Base-by-base conservation (phyloP, 371 early-diverging fungal species). In the Rhizopus stolonifer region DNA sequence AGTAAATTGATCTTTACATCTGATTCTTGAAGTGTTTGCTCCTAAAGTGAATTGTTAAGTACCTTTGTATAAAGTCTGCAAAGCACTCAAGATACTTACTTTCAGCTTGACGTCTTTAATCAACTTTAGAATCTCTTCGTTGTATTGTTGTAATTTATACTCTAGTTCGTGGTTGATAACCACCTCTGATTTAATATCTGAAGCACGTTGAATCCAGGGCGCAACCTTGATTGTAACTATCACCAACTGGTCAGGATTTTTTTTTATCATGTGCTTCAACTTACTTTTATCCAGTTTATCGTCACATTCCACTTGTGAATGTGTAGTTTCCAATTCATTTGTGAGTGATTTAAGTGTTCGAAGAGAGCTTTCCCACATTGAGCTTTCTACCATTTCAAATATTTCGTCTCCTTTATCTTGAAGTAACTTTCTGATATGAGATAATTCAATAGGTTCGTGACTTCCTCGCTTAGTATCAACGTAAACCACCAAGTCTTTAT, bases 121-220 rank as follows among this genome's bases (percentile, higher is more conserved):
- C 13, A 95, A 67, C 32, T 83, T 83, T 31, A 85, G 50, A 21
- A 93, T 85, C 48, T 95, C 91, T 4, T 88, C 89, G 43, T 81
- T 83, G 24, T 86, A 81, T 22, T 85, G 79, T 46, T 87, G 88
- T 17, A 90, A 68, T 61, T 89, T 86, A 14, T 80, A 83, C 56
- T 91, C 85, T 49, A 89, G 77, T 29, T 90, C 92, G n/a, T 80
- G 75, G 58, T 90, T 92, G 17, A 89, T 74, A 23, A 86, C 75
- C 22, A 87, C 85, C 38, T 86, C 87, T 0, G 79, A 81, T 68
- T 92, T 91, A 67, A 93, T 79, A 34, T 83, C 81, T 38, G 83
- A 80, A 15, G 94, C 90, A 11, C 95, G 82, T 54, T 72, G 72
- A 25, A 82, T 61, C 96, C 96, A 94, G 10, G 94, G 93, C 43